Evolutionary conservation across 768 basidiomycete genomes (phyloP), one percentile per base, ranked within the genome.

Genomic region (Leccinellum albellum): DNA sequence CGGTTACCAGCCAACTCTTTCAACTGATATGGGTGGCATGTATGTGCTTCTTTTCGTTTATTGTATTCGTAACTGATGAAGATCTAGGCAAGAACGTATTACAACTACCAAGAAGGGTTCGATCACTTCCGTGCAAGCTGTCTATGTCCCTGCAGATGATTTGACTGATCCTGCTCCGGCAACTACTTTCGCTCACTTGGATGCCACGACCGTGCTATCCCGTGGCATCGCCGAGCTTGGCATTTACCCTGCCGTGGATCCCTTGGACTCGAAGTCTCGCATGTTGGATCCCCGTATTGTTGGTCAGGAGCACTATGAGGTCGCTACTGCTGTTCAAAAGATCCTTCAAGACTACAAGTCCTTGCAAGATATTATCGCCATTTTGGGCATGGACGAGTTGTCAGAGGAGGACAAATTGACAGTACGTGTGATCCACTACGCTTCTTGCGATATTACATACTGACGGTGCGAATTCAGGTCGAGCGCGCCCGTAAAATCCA

Each of bases 71-170:
- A 53, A 24, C 56, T 66, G 33, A 64, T 59, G 35, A 47, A 42
- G 10, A 35, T 53, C 23, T 60, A 91, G 90, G 90, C 96, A 98
- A 83, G 97, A 99, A 79, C 94, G 96, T 82, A 98, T 98, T 66
- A 99, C 97, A 70, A 99, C 97, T 67, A 99, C 97, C 72, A 99
- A 98, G 89, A 99, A 99, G 85, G 97, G 97, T 70, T 99, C 97
- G 58, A 98, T 99, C 72, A 99, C 97, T 49, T 99, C 96, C 33
- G 97, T 99, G 71, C 97, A 99, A 78, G 97, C 97, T 69, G 97
- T 99, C 75, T 99, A 99, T 75, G 97, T 99, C 61, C 97, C 97
- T 62, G 97, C 97, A 67, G 97, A 98, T 77, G 97, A 98, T 82
- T 91, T 99, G 92, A 99, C 97, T 70, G 97, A 98, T 82, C 97